These are phyloP conservation scores for Fomitopsis schrenkii DNA, from an alignment of 1,284 basidiomycete genomes.

Conservation along the genomic window DNA sequence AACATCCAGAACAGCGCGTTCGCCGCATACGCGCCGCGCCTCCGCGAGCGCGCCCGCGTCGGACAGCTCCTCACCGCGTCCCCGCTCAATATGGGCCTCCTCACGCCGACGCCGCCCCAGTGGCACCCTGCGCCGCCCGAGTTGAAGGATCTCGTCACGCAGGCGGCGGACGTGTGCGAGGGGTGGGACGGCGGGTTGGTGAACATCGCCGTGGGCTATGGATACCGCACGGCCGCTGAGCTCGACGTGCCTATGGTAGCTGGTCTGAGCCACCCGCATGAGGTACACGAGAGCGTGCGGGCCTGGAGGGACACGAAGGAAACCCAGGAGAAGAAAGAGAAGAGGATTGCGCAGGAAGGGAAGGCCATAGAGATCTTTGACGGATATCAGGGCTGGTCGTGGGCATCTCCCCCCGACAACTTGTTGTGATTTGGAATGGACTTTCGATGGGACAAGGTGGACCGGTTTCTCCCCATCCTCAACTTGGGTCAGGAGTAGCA, in stretches of 20 bases:
- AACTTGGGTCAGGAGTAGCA: constrained; percentile 11
- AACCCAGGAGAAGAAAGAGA: constrained; percentile 28
- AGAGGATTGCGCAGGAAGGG: constrained; percentile 47
- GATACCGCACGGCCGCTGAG: constrained; percentile 47
- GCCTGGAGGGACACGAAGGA: constrained; percentile 61
- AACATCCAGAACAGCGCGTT: constrained; percentile 80
- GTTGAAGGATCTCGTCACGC: constrained; percentile 41
- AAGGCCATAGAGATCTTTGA: constrained; percentile 42
- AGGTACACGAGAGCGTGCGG: constrained; percentile 72
- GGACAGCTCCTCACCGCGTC: constrained; percentile 79
- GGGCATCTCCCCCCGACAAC: constrained; percentile 46
- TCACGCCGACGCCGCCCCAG: constrained; percentile 62
- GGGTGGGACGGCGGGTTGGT: constrained; percentile 50
- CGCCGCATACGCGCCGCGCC: constrained; percentile 53
- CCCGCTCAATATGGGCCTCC: constrained; percentile 89
- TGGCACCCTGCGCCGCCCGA: constrained; percentile 85
- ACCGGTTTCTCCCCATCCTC: constrained; percentile 3
- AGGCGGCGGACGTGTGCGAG: constrained; percentile 26
- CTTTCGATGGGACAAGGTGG: neutral
- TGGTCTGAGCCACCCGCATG: constrained; percentile 65
- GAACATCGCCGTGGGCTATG: constrained; percentile 72
- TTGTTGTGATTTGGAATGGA: neutral
- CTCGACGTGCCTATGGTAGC: constrained; percentile 67
- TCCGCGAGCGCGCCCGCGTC: constrained; percentile 63
- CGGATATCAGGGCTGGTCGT: constrained; percentile 28